Base-by-base conservation (phyloP, 169 alveolate species). In the Eimeria sp. region DNA sequence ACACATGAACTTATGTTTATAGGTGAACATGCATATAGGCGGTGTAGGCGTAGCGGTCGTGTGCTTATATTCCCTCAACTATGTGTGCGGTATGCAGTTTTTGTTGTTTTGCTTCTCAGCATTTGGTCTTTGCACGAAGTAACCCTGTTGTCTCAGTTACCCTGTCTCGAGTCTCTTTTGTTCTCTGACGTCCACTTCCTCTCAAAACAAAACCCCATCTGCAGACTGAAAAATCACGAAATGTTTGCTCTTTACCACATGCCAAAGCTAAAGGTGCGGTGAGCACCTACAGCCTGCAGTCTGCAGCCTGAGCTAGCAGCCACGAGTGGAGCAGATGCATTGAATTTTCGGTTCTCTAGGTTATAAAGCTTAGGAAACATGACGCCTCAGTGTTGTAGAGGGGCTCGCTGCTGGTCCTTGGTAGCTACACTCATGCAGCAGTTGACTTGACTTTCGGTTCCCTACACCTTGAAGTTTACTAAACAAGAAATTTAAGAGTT, bases 171-270 rank as follows among this genome's bases (percentile, higher is more conserved):
- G 66, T 88, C 89, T 49, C 91, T 93, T 78, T 76, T 80, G 37
- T 52, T 93, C 46, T 76, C 96, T n/a, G 96, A 93, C 96, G 77
- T 93, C 18, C 93, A 93, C 33, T 93, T 93, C 54, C 72, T 49
- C 46, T n/a, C 82, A 37, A 80, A 76, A 49, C 94, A 80, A 46
- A 93, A 93, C 74, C 96, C 96, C 37, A 88, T 93, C 8, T 93
- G 96, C 89, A 62, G 91, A 37, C 88, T 93, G 56, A 93, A 93
- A 88, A 93, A 93, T 77, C 90, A 80, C 43, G 96, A 93, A 71
- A 83, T 88, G 78, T 83, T 82, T 33, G 78, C 93, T 58, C 80
- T 93, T 8, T 93, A 82, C 78, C 96, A 93, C 64, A 62, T 93
- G n/a, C 93, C 96, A 56, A 68, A 33, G 40, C 88, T 93, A 16